Evolutionary conservation across 306 rosid species (phyloP).

Genomic region (Quillaja saponaria): DNA sequence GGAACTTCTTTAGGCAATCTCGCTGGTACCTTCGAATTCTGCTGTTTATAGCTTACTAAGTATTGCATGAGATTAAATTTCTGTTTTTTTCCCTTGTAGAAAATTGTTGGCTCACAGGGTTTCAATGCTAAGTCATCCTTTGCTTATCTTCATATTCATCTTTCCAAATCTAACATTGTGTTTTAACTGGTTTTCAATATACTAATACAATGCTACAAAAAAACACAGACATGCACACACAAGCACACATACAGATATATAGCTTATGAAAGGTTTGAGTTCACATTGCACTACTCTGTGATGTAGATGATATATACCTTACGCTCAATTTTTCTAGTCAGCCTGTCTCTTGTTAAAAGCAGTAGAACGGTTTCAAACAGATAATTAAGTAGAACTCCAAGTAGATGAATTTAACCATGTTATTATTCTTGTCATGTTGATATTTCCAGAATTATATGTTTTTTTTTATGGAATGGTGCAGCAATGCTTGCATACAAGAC

Average conservation of each 20-base stretch:
- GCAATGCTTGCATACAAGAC: slow-evolving; percentile 96
- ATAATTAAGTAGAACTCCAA: not conserved
- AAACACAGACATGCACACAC: too few relatives aligned
- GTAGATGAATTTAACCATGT: not conserved
- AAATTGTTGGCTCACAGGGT: not conserved
- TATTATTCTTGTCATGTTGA: not conserved
- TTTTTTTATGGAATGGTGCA: slow-evolving; percentile 38
- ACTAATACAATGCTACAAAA: too few relatives aligned
- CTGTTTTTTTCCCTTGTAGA: too few relatives aligned
- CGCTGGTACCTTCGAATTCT: slow-evolving; percentile 18
- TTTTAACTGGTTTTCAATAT: too few relatives aligned
- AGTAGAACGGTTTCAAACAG: not conserved
- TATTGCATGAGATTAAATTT: too few relatives aligned
- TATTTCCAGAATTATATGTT: slow-evolving; percentile 1
- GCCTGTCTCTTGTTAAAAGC: not conserved
- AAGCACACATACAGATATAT: too few relatives aligned
- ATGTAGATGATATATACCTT: too few relatives aligned
- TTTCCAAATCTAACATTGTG: too few relatives aligned
- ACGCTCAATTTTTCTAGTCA: not conserved
- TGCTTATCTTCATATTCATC: not conserved
- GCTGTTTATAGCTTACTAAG: slow-evolving; percentile 17
- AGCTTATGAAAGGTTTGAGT: too few relatives aligned
- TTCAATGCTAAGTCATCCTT: not conserved
- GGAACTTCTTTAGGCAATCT: not conserved
- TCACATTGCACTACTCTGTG: too few relatives aligned